Conservation (phyloP, 495 filamentous ascomycete species). For the Xylaria bambusicola region DNA sequence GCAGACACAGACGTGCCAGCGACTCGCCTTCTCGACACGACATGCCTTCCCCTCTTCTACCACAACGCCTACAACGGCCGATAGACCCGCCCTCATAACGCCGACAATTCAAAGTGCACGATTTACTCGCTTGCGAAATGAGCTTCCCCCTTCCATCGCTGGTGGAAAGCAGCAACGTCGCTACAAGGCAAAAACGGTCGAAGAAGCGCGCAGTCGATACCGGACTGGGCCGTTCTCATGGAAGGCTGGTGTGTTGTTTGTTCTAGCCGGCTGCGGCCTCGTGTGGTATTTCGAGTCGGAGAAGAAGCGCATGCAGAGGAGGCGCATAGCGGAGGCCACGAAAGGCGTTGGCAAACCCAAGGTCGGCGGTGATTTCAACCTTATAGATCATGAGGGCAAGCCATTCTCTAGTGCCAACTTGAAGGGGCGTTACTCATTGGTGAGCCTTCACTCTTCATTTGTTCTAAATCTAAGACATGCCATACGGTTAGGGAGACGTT, state of each 20-base stretch:
- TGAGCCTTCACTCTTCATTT: constrained; percentile 28
- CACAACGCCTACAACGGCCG: constrained; percentile 11
- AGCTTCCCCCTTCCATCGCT: neutral
- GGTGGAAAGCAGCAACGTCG: constrained; percentile 23
- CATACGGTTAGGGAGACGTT: neutral
- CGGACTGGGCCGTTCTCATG: constrained; percentile 78
- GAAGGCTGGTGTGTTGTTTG: constrained; percentile 84
- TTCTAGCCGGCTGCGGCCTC: constrained; percentile 72
- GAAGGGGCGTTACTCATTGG: constrained; percentile 81
- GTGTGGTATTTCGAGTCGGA: constrained; percentile 88
- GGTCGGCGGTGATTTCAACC: constrained; percentile 82
- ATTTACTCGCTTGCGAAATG: neutral
- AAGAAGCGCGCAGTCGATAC: constrained; percentile 56
- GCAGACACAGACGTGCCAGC: constrained; percentile 23
- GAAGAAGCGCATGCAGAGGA: constrained; percentile 83
- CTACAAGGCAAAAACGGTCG: constrained; percentile 53
- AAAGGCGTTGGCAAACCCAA: constrained; percentile 93
- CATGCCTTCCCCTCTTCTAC: constrained; percentile 11
- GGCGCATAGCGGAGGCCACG: constrained; percentile 81
- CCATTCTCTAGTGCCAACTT: constrained; percentile 74
- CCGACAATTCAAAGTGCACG: constrained; percentile 9
- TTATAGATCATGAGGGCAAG: constrained; percentile 80
- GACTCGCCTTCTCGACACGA: constrained; percentile 26
- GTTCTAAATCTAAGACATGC: neutral
- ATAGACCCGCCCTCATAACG: constrained; percentile 5